Conservation (phyloP, 352 stramenopile genomes). For the Phytophthora capsici region DNA sequence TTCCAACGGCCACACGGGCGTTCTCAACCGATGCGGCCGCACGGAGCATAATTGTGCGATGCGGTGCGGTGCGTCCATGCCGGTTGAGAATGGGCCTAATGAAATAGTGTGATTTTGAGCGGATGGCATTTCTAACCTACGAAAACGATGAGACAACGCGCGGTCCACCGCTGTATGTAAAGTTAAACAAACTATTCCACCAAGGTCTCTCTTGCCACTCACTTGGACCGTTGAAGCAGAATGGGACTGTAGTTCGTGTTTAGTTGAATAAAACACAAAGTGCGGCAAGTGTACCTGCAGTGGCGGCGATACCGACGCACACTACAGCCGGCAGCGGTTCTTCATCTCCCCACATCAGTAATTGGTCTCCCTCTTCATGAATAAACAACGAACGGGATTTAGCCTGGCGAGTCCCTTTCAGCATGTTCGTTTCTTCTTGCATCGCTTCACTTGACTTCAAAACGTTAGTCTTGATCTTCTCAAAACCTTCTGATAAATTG, state of each 20-base stretch:
- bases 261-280: conserved; percentile 72
- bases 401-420: conserved; percentile 10
- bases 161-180: too few relatives aligned
- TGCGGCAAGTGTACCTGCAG: conserved; percentile 59
- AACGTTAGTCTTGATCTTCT: conserved; percentile 1
- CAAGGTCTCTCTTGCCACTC: too few relatives aligned
- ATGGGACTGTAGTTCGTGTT: too few relatives aligned
- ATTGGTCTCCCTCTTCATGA: neutral
- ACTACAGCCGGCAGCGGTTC: conserved; percentile 49
- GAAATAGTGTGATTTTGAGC: neutral
- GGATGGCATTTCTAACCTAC: conserved; percentile 35
- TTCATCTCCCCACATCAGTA: conserved; percentile 17
- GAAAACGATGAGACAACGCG: conserved; percentile 2
- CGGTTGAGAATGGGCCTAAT: too few relatives aligned
- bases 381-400: conserved; percentile 1
- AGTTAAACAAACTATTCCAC: too few relatives aligned
- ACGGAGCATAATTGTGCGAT: too few relatives aligned
- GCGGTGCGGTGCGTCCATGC: too few relatives aligned
- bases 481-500: conserved; percentile 13
- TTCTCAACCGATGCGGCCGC: too few relatives aligned
- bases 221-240: too few relatives aligned
- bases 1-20: too few relatives aligned
- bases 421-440: conserved; percentile 27
- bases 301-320: conserved; percentile 61
- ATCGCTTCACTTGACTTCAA: neutral